Evolutionary conservation across 2,329 filamentous ascomycete genomes (phyloP).

Genomic region (Aspergillus sp.): DNA sequence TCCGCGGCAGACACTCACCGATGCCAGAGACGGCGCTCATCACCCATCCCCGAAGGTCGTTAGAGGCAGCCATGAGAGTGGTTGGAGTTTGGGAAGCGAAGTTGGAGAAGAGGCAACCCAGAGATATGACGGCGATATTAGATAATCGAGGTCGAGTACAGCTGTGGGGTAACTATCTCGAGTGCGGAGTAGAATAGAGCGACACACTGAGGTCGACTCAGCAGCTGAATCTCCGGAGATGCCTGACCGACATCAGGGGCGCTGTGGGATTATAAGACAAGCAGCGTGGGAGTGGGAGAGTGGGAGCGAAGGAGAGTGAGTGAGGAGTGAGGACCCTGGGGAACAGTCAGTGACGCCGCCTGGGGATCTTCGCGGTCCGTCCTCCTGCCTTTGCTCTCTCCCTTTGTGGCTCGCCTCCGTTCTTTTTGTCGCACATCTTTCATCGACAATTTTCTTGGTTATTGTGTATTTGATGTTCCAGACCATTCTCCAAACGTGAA

Average conservation of each 20-base stretch:
- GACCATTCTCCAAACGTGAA: not conserved
- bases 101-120: not conserved
- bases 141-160: not conserved
- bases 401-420: not conserved
- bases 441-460: too few relatives aligned
- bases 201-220: not conserved
- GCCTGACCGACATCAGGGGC: not conserved
- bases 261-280: not conserved
- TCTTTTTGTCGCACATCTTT: too few relatives aligned
- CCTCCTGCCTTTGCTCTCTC: not conserved
- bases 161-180: not conserved
- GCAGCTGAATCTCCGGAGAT: not conserved
- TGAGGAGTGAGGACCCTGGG: constrained; percentile 5
- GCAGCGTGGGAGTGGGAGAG: not conserved
- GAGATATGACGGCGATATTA: constrained; percentile 11
- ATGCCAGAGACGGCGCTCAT: constrained; percentile 82
- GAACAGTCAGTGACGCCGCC: not conserved
- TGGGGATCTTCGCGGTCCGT: not conserved
- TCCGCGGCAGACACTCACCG: constrained; percentile 45
- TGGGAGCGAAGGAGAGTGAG: too few relatives aligned
- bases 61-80: constrained; percentile 56
- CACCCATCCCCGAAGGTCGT: constrained; percentile 91
- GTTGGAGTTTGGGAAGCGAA: constrained; percentile 10
- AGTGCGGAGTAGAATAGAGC: not conserved
- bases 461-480: not conserved